Evolutionary conservation across 352 stramenopile genomes (phyloP), one percentile per base, ranked within the genome.

Genomic region (Phytopythium oedochilum): DNA sequence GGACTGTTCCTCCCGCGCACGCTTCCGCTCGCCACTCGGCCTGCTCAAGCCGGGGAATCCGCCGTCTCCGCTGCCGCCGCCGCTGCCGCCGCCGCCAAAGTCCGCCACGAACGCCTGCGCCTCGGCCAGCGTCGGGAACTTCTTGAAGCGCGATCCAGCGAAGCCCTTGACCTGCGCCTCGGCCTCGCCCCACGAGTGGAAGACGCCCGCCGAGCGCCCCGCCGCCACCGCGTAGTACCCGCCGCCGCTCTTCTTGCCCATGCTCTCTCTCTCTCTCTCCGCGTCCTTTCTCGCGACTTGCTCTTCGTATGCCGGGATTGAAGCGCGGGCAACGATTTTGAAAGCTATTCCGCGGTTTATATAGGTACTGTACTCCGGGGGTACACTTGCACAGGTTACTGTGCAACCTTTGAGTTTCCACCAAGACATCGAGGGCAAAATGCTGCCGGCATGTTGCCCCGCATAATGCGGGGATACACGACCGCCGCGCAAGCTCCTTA

Each of bases 161-260:
- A 83, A 88, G 18, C 78, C 75, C 53, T 83, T 77, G 12, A 93
- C 76, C 40, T 85, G 67, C 35, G 65, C 64, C 49, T 91, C 53
- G 18, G 73, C 63, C 12, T 71, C 53, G 18, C 28, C 34, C 83
- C 80, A 93, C 8, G 76, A 73, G 20, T 46, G 62, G 62, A 82
- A 91, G 42, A 93, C 53, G 39, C 80, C 83, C 0, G 63, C 70
- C 0, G 43, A 59, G n/a, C 80, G 74, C 0, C 82, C 82, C 0
- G 59, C 61, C 3, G 82, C 76, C 51, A 89, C 82, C 0, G 77
- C 82, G 69, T 89, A 92, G 52, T 68, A 88, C 54, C 61, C 60
- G 17, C 57, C 57, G 39, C 5, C 36, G 50, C 50, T 32, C 18
- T 18, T 14, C 36, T 56, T 56, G 20, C 29, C 49, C 49, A 44